Percentiles rank a stretch among this genome's conserved stretches.
Evolutionary conservation across 768 basidiomycete species (phyloP).

Genomic region (Phaffia australis): DNA sequence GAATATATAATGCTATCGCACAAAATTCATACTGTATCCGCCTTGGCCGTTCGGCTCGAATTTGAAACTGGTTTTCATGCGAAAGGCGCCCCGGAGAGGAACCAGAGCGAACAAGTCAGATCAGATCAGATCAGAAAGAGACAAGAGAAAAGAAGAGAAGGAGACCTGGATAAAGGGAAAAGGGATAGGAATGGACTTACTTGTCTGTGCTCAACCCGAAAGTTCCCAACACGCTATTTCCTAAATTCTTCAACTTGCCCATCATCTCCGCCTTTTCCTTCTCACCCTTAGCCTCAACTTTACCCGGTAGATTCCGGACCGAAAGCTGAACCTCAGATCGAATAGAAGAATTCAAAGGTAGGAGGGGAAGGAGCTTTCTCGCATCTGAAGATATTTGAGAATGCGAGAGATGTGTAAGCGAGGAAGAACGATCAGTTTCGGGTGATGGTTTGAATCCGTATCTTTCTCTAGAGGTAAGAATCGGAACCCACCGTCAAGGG

Average conservation of each 20-base stretch:
- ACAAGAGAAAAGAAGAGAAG: neutral
- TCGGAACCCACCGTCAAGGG: slow-evolving; percentile 62
- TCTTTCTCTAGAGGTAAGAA: neutral
- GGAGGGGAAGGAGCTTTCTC: slow-evolving; percentile 49
- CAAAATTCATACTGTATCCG: slow-evolving; percentile 90
- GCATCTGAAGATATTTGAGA: neutral
- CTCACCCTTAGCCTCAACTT: slow-evolving; percentile 51
- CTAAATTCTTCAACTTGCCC: slow-evolving; percentile 79
- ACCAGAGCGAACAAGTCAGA: neutral
- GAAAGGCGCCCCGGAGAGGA: neutral
- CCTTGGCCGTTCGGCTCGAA: slow-evolving; percentile 87
- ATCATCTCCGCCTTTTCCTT: slow-evolving; percentile 81
- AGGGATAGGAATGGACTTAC: neutral
- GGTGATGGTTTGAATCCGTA: neutral
- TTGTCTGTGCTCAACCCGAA: slow-evolving; percentile 93
- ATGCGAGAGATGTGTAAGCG: neutral
- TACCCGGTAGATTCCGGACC: slow-evolving; percentile 47
- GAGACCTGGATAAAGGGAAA: neutral
- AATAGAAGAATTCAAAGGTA: slow-evolving; percentile 49
- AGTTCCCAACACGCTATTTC: slow-evolving; percentile 83
- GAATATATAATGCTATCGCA: slow-evolving; percentile 38
- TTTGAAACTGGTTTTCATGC: slow-evolving; percentile 50
- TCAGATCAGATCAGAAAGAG: neutral
- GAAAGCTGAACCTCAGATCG: slow-evolving; percentile 40
- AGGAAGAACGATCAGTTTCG: neutral